Base-by-base conservation (phyloP, 179 eudicot species). In the Silene vulgaris region DNA sequence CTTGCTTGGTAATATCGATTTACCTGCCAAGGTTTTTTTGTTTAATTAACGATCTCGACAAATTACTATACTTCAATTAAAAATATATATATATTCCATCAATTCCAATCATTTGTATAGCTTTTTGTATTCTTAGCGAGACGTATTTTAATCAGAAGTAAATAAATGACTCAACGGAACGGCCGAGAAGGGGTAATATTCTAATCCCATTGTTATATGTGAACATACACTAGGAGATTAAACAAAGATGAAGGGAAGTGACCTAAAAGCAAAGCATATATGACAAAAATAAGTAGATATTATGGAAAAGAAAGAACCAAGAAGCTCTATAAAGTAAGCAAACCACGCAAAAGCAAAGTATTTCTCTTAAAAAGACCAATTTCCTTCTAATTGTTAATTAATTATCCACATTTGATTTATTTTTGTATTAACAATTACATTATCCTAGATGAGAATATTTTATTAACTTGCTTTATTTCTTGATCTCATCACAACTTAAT, bases 1-100 rank as follows among this genome's bases (percentile, higher is more conserved):
- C 74, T 88, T 91, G 92, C 97, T 91, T 78, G 97, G 97, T 74
- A 91, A 80, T 71, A 91, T 80, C 40, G 97, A 91, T 73, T 89
- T 90, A 57, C 91, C 97, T 91, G 82, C 62, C 28, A 69, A 1
- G 48, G 12, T 40, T 40, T 23, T 23, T 40, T 8, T 40, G 48
- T 40, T 40, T 40, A 40, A 7, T 37, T 30, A 30, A 30, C 4
- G 35, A 30, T 30, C 35, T 30, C 26, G 26, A 23, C 26, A 23
- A 23, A 23, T 23, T 23, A 23, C 26, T 23, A 23, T 23, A 23
- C 26, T 23, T 23, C 0, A 23, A 23, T 23, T 23, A 23, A 23
- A 23, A n/a, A n/a, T n/a, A 23, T 23, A 23, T 23, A 23, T 23
- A 23, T 23, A 23, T 23, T 23, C 26, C 26, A 23, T 23, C 0